Evolutionary conservation across 2,329 filamentous ascomycete species (phyloP).

Genomic region (Aaosphaeria arxii): DNA sequence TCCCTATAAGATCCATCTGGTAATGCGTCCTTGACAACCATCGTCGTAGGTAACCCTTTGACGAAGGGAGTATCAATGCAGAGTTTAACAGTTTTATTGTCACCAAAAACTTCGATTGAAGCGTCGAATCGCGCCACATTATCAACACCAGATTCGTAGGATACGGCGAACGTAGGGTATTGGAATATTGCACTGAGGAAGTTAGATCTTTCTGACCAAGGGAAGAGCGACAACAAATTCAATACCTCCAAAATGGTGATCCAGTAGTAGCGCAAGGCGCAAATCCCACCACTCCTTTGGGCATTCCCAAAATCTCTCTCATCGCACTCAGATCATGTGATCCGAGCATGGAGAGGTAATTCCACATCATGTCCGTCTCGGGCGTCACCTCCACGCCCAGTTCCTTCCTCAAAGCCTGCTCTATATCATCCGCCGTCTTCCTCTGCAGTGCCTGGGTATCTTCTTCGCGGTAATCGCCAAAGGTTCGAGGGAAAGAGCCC

Average conservation of each 20-base stretch:
- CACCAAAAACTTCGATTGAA: slow-evolving; percentile 52
- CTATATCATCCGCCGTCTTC: background rate
- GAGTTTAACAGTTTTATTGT: slow-evolving; percentile 53
- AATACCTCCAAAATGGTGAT: slow-evolving; percentile 5
- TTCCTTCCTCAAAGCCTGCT: slow-evolving; percentile 12
- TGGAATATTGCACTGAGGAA: slow-evolving; percentile 9
- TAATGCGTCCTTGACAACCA: slow-evolving; percentile 14
- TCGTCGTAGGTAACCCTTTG: slow-evolving; percentile 46
- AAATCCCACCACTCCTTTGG: slow-evolving; percentile 41
- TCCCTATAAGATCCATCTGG: background rate
- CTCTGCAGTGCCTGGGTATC: background rate
- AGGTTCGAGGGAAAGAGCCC: slow-evolving; percentile 47
- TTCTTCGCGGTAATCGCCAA: slow-evolving; percentile 38
- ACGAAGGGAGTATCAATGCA: slow-evolving; percentile 58
- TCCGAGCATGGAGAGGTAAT: slow-evolving; percentile 40
- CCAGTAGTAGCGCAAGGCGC: background rate
- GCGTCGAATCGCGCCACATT: slow-evolving; percentile 54
- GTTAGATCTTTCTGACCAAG: background rate
- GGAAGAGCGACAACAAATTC: no score
- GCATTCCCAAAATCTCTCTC: slow-evolving; percentile 48
- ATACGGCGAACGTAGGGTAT: slow-evolving; percentile 46
- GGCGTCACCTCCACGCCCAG: slow-evolving; percentile 2
- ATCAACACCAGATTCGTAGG: slow-evolving; percentile 58
- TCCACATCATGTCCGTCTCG: background rate
- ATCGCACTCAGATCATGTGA: slow-evolving; percentile 55